phyloP scores from a whole-genome alignment of 805 yeast genomes.

The Myxozyma mucilagina region DNA sequence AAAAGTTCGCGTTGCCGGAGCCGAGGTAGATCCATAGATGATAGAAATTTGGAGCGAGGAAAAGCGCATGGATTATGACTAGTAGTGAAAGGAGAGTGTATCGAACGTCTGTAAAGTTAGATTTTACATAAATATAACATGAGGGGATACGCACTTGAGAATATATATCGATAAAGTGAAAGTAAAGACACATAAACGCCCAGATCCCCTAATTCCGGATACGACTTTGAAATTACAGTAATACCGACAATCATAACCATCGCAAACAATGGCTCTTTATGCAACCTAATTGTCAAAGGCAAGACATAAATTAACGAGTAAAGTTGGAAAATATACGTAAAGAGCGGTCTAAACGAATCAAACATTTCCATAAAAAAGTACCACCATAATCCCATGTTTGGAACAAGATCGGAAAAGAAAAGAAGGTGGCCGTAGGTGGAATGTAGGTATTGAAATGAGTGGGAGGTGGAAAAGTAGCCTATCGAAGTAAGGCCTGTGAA shows the following conservation, averaged over 20 bases:
- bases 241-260: slow-evolving; percentile 51
- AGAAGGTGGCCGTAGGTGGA: slow-evolving; percentile 55
- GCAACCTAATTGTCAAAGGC: slow-evolving; percentile 74
- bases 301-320: slow-evolving; percentile 64
- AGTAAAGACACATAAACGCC: slow-evolving; percentile 54
- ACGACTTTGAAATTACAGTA: slow-evolving; percentile 70
- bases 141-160: slow-evolving; percentile 17
- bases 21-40: slow-evolving; percentile 93
- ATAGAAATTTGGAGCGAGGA: slow-evolving; percentile 84
- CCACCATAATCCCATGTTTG: slow-evolving; percentile 98
- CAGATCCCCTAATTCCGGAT: slow-evolving; percentile 81
- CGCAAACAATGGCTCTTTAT: slow-evolving; percentile 59
- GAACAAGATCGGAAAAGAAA: slow-evolving; percentile 68
- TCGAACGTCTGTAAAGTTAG: slow-evolving; percentile 39
- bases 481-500: slow-evolving; percentile 30
- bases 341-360: slow-evolving; percentile 81
- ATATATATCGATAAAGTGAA: slow-evolving; percentile 50
- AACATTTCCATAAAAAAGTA: slow-evolving; percentile 95
- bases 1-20: slow-evolving; percentile 94
- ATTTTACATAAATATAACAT: neutral
- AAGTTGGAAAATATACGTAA: slow-evolving; percentile 77
- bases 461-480: slow-evolving; percentile 38
- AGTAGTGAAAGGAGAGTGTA: slow-evolving; percentile 54
- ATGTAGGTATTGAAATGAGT: slow-evolving; percentile 44
- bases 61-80: slow-evolving; percentile 56